Conservation (phyloP, 2,329 filamentous ascomycete genomes). For the Aspergillus pseudoviridinutans region DNA sequence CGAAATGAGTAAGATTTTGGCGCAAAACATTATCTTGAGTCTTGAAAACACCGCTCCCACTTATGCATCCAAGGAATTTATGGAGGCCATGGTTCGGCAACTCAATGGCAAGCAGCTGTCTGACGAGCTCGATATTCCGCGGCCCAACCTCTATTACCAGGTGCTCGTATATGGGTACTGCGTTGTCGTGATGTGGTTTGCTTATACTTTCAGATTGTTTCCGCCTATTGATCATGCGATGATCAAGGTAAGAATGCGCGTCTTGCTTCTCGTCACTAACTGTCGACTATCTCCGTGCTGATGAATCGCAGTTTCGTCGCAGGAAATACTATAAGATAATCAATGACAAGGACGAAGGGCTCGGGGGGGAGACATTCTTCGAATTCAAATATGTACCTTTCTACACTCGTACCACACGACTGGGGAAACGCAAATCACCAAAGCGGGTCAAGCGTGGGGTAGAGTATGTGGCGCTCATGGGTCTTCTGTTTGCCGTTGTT, state of each 20-base stretch:
- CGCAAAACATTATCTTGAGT: constrained; percentile 69
- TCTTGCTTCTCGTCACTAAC: background rate
- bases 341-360: constrained; percentile 60
- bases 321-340: constrained; percentile 57
- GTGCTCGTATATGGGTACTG: constrained; percentile 62
- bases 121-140: constrained; percentile 56
- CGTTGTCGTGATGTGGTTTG: constrained; percentile 56
- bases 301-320: constrained; percentile 36
- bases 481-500: constrained; percentile 20
- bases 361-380: constrained; percentile 62
- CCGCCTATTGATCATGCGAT: constrained; percentile 49
- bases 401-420: constrained; percentile 21
- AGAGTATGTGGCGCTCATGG: constrained; percentile 23
- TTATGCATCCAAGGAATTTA: constrained; percentile 62
- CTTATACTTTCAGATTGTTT: constrained; percentile 46
- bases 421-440: constrained; percentile 21
- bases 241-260: constrained; percentile 41
- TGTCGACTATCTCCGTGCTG: background rate
- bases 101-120: constrained; percentile 64
- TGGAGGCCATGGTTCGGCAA: constrained; percentile 65
- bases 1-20: constrained; percentile 59
- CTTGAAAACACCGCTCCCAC: constrained; percentile 64
- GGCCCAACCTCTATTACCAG: constrained; percentile 56
- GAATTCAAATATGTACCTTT: constrained; percentile 60
- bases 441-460: constrained; percentile 21